phyloP scores from a whole-genome alignment of 768 basidiomycete species.

The Sistotremastrum suecicum region DNA sequence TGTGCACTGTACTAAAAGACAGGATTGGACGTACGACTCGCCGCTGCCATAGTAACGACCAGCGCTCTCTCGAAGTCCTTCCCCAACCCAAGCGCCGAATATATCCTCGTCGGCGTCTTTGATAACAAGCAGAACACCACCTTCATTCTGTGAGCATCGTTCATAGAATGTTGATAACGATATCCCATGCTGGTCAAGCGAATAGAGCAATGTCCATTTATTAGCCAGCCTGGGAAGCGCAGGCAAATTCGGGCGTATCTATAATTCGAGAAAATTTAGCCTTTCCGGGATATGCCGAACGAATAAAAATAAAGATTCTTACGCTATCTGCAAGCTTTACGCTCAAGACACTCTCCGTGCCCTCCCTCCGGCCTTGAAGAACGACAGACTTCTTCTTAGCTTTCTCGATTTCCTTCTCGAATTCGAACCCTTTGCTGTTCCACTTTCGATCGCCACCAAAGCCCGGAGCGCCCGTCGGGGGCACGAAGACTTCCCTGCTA shows the following conservation, averaged over 20 bases:
- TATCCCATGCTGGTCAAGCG: constrained; percentile 90
- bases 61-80: constrained; percentile 45
- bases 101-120: constrained; percentile 45
- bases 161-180: constrained; percentile 80
- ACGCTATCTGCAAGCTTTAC: constrained; percentile 47
- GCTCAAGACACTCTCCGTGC: constrained; percentile 38
- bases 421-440: constrained; percentile 48
- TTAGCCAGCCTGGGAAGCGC: constrained; percentile 57
- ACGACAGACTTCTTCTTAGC: constrained; percentile 26
- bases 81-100: constrained; percentile 79
- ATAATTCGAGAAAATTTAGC: not conserved
- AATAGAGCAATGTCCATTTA: constrained; percentile 72
- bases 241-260: constrained; percentile 64
- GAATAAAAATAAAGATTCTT: constrained; percentile 12
- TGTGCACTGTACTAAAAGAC: constrained; percentile 4
- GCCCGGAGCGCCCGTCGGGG: constrained; percentile 59
- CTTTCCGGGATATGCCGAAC: not conserved
- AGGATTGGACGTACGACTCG: constrained; percentile 49
- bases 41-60: constrained; percentile 79
- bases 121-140: constrained; percentile 47
- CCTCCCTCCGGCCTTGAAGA: constrained; percentile 40
- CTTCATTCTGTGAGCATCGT: constrained; percentile 26
- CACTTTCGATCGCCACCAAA: constrained; percentile 51
- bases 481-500: constrained; percentile 27
- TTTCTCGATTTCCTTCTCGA: constrained; percentile 20